Evolutionary conservation across 148 eudicot genomes (phyloP), one percentile per base, ranked within the genome.

Genomic region (Nepenthes gracilis): DNA sequence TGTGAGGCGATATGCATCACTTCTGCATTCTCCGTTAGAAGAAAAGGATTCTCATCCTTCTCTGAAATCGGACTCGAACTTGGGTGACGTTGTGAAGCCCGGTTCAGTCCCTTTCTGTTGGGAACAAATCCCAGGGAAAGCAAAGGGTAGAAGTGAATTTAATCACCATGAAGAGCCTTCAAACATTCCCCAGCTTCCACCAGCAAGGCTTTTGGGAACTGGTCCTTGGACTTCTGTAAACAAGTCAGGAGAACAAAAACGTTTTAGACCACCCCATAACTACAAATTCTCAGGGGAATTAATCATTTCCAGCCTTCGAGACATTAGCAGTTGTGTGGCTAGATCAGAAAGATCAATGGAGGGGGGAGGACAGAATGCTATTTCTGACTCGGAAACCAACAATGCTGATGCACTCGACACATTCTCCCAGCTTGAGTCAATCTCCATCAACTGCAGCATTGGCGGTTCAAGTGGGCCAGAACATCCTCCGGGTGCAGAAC

Each of bases 401-500:
- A 10, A 55, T 33, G 83, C 76, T 47, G 99, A 93, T 67, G 87
- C 88, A 23, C 61, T 71, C 12, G 88, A 80, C 36, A 73, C 78
- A 0, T 70, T 85, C 50, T 83, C 92, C 1, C 80, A 63, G 1
- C 60, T 65, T 0, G 90, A 70, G 35, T 78, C 95, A 1, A 69
- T 66, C 47, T 91, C 95, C 12, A 64, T 85, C 51, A 81, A 75
- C 62, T 85, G 82, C 61, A 86, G 96, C 61, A 48, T 67, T 9
- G 81, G 87, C 67, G 90, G 83, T 1, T 35, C 57, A 43, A 65
- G 61, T 65, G 62, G 62, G 2, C 47, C 52, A 55, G 47, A 38
- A 15, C 23, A 23, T 23, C 47, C 40, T 65, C 36, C n/a, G 3
- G 1, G 50, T 1, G 36, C 6, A 9, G 57, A 43, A 36, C 54